Percentiles rank a stretch among this genome's conserved stretches.
Evolutionary conservation across 148 eudicot genomes (phyloP).

Genomic region (Rhododendron vialii): DNA sequence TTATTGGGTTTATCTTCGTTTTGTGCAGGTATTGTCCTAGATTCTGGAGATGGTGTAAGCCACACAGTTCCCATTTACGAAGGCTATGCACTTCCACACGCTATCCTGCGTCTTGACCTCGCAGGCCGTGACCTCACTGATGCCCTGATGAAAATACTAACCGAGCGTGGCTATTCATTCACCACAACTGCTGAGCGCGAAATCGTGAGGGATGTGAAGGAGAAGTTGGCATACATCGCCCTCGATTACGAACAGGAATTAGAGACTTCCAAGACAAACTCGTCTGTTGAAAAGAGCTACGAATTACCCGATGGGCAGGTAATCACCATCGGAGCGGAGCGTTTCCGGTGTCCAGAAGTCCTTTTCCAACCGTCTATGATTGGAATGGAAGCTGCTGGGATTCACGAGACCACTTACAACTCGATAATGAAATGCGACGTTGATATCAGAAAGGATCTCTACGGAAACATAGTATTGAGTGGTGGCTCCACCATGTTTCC

Average conservation of each 20-base stretch:
- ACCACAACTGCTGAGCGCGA: conserved; percentile 16
- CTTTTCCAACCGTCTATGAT: conserved; percentile 34
- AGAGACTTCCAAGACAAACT: conserved; percentile 12
- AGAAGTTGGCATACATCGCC: conserved; percentile 16
- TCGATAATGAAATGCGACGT: conserved; percentile 27
- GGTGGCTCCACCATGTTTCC: conserved; percentile 36
- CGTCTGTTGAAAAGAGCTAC: conserved; percentile 11
- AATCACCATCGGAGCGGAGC: conserved; percentile 32
- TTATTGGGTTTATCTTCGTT: not conserved
- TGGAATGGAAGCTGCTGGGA: conserved; percentile 33
- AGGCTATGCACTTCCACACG: conserved; percentile 16
- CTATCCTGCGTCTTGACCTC: conserved; percentile 11
- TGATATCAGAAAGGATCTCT: conserved; percentile 30
- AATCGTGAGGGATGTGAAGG: conserved; percentile 18
- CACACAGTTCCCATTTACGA: conserved; percentile 9
- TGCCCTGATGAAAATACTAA: conserved; percentile 12
- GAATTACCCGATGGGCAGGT: conserved; percentile 14
- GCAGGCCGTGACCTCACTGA: conserved; percentile 18
- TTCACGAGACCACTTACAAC: conserved; percentile 26
- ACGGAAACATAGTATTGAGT: conserved; percentile 24
- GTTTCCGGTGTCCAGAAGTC: conserved; percentile 32
- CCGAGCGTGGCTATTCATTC: conserved; percentile 18
- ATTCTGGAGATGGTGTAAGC: conserved; percentile 17
- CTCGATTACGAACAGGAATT: conserved; percentile 15
- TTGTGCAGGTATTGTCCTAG: conserved; percentile 13